A percentile compares a stretch with the other conserved stretches of the same genome.
phyloP scores from a whole-genome alignment of 2,329 filamentous ascomycete species.

The Pseudogymnoascus pannorum region DNA sequence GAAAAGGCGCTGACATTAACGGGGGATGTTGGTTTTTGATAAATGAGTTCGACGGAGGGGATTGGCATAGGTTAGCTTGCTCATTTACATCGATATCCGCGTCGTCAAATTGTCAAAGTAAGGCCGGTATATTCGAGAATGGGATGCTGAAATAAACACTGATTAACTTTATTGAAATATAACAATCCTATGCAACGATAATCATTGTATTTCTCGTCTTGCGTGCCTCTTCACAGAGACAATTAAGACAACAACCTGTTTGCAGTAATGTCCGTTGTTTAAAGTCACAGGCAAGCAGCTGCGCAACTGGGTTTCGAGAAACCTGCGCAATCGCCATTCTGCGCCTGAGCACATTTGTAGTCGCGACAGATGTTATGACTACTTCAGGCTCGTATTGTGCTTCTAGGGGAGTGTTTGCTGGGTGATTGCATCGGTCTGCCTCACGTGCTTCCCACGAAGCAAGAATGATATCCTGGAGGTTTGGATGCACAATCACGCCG shows the following conservation, averaged over 20 bases:
- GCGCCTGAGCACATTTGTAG: background rate
- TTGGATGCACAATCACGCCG: background rate
- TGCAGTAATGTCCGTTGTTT: background rate
- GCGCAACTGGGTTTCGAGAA: background rate
- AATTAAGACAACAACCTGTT: background rate
- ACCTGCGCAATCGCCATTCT: background rate
- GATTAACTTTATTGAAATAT: background rate
- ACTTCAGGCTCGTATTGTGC: background rate
- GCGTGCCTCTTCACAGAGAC: background rate
- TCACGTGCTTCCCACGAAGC: background rate
- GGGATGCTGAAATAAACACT: background rate
- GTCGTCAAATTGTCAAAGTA: background rate
- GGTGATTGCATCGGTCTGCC: background rate
- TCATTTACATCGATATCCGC: background rate
- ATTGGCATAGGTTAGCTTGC: background rate
- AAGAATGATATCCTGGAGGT: background rate
- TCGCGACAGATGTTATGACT: background rate
- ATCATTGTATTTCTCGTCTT: background rate
- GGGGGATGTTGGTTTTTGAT: background rate
- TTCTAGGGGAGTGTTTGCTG: background rate
- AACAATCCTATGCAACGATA: background rate
- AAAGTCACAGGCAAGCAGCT: background rate
- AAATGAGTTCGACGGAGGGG: background rate
- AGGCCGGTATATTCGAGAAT: background rate
- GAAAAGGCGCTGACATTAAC: no score